Evolutionary conservation across 2,329 filamentous ascomycete genomes (phyloP).

Genomic region (Cephalotrichum gorgonifer): DNA sequence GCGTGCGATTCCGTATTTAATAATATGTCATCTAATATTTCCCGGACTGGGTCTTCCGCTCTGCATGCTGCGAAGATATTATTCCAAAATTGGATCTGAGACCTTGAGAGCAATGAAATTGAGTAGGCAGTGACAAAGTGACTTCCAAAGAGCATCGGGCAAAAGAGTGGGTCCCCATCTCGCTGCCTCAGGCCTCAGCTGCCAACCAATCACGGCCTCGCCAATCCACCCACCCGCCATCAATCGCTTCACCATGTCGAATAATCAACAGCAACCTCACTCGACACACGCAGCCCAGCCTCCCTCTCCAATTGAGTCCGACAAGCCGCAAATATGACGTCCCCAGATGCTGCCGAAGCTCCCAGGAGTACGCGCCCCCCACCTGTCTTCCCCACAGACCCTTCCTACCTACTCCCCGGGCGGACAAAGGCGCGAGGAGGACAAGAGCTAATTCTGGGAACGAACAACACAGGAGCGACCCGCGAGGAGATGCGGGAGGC

Average conservation of each 20-base stretch:
- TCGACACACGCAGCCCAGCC: not conserved
- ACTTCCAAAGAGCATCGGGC: no score
- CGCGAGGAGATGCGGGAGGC: constrained; percentile 92
- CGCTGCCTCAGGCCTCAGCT: not conserved
- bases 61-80: no score
- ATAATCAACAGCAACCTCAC: not conserved
- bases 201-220: not conserved
- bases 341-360: not conserved
- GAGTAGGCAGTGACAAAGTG: no score
- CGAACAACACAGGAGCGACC: constrained; percentile 60
- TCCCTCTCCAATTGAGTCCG: not conserved
- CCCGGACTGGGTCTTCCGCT: no score
- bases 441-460: not conserved
- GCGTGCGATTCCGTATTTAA: no score
- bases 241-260: not conserved
- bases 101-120: no score
- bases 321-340: not conserved
- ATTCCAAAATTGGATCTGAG: no score
- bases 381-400: not conserved
- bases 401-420: not conserved
- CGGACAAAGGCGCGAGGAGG: not conserved
- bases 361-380: not conserved
- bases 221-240: not conserved
- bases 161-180: no score
- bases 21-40: no score